Conservation (phyloP, 129 eudicot species). For the Tagetes patula region DNA sequence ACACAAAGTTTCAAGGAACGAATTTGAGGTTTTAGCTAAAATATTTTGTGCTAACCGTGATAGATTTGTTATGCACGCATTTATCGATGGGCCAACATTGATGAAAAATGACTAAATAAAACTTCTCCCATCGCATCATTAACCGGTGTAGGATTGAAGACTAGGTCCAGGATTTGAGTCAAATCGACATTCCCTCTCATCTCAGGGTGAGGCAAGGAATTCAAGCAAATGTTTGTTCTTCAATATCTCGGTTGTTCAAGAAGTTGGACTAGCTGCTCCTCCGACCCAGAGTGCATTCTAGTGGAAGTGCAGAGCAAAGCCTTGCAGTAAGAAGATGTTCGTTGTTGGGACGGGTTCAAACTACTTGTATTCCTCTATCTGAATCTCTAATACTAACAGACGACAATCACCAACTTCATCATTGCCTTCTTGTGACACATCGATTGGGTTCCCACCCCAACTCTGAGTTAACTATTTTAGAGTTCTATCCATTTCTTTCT, state of each 20-base stretch:
- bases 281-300: constrained; percentile 13
- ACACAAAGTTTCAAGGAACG: too few relatives aligned
- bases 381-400: constrained; percentile 4
- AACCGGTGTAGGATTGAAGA: too few relatives aligned
- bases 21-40: too few relatives aligned
- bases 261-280: constrained; percentile 20
- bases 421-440: constrained; percentile 10
- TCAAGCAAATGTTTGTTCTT: constrained; percentile 6
- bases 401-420: constrained; percentile 19
- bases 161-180: too few relatives aligned
- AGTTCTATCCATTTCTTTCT: not conserved
- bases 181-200: not conserved
- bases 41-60: too few relatives aligned
- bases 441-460: constrained; percentile 1
- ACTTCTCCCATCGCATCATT: too few relatives aligned
- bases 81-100: too few relatives aligned
- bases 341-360: too few relatives aligned
- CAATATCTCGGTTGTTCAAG: constrained; percentile 5
- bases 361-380: not conserved
- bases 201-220: not conserved
- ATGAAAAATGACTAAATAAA: too few relatives aligned
- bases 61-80: too few relatives aligned
- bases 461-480: not conserved
- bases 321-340: constrained; percentile 11
- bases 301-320: constrained; percentile 15